Evolutionary conservation across 1,284 basidiomycete species (phyloP).

Genomic region (Trametes pubescens): DNA sequence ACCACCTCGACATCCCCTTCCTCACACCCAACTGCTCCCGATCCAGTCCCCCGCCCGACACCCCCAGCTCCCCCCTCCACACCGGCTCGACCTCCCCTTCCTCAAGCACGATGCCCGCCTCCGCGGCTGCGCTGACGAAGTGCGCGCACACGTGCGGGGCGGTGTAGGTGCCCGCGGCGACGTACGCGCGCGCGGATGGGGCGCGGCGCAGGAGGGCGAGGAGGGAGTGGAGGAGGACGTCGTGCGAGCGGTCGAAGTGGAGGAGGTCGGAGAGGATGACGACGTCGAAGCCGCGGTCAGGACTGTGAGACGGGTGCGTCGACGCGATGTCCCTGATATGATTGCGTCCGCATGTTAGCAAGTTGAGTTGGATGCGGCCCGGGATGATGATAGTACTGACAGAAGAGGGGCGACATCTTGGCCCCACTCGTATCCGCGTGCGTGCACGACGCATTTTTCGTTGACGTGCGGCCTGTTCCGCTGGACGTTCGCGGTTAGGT

Average conservation of each 20-base stretch:
- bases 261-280: conserved; percentile 75
- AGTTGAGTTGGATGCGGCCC: no score
- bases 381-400: no score
- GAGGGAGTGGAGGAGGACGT: conserved; percentile 60
- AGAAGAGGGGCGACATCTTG: conserved; percentile 52
- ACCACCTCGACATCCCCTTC: conserved; percentile 67
- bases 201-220: conserved; percentile 54
- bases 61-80: conserved; percentile 58
- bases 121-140: conserved; percentile 55
- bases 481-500: conserved; percentile 60
- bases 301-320: background rate
- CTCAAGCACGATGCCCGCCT: conserved; percentile 56
- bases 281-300: conserved; percentile 57
- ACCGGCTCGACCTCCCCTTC: conserved; percentile 49
- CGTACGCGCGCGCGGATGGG: conserved; percentile 55
- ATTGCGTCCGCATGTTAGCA: no score
- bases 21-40: conserved; percentile 54
- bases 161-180: conserved; percentile 74
- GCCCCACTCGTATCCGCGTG: conserved; percentile 71
- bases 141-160: conserved; percentile 57
- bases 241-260: conserved; percentile 70
- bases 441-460: conserved; percentile 51
- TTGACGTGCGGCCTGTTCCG: conserved; percentile 52
- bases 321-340: conserved; percentile 21
- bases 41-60: conserved; percentile 54